A percentile compares a stretch with the other conserved stretches of the same genome.
Evolutionary conservation across 768 basidiomycete species (phyloP).

Genomic region (Tricholoma sp.): DNA sequence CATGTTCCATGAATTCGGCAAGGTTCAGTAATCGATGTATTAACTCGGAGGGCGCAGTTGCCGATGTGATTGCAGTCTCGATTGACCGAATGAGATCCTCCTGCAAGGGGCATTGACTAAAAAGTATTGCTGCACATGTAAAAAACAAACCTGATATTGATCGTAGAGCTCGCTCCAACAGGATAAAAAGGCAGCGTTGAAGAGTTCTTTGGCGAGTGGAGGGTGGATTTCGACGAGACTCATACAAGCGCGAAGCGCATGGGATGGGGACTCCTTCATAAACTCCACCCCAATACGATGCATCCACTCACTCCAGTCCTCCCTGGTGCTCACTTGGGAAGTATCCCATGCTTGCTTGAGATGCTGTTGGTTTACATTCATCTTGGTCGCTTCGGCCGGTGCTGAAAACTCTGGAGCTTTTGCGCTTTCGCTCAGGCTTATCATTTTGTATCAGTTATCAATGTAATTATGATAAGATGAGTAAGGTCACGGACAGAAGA

Average conservation of each 20-base stretch:
- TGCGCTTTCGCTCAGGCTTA: conserved; percentile 51
- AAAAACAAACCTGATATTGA: conserved; percentile 77
- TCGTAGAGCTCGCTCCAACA: conserved; percentile 97
- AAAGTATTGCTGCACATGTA: neutral
- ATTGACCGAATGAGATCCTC: conserved; percentile 93
- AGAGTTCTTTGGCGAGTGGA: conserved; percentile 88
- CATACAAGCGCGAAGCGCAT: conserved; percentile 96
- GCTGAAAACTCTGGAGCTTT: conserved; percentile 72
- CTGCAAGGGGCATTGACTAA: conserved; percentile 32
- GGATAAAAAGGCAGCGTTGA: conserved; percentile 97
- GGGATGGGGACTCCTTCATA: conserved; percentile 97
- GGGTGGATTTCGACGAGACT: conserved; percentile 87
- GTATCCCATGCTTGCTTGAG: conserved; percentile 96
- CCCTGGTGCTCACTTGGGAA: conserved; percentile 64
- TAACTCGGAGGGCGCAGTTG: conserved; percentile 76
- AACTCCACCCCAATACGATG: conserved; percentile 89
- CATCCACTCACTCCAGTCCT: conserved; percentile 97
- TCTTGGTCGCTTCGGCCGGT: conserved; percentile 80
- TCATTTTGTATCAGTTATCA: conserved; percentile 1
- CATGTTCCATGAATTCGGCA: conserved; percentile 99
- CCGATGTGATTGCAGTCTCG: conserved; percentile 76
- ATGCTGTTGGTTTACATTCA: conserved; percentile 95
- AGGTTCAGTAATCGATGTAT: conserved; percentile 89
- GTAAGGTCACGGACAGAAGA: conserved; percentile 42
- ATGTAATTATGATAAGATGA: neutral